These are phyloP conservation scores for Stentor roeselii DNA, from an alignment of 73 alveolate genomes.

Conservation along the genomic window DNA sequence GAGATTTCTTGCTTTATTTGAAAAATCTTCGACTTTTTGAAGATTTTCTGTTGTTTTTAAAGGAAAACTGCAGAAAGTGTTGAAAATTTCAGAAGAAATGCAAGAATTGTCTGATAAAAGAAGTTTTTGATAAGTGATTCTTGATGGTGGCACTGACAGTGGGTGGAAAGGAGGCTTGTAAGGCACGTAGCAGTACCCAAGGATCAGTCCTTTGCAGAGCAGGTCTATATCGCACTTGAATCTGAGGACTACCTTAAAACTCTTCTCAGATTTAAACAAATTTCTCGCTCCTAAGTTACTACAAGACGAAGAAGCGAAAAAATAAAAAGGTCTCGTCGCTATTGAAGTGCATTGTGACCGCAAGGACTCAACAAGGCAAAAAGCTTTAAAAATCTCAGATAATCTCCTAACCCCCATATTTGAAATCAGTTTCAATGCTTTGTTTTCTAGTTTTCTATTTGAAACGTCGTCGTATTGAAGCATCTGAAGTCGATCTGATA, in stretches of 20 bases:
- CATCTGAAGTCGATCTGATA: too few species aligned
- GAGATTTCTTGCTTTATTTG: too few species aligned
- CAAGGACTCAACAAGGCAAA: not conserved
- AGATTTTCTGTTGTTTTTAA: not conserved
- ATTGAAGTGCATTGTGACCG: not conserved
- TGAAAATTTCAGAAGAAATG: not conserved
- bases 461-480: too few species aligned
- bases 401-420: not conserved
- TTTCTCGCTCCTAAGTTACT: not conserved
- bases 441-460: too few species aligned
- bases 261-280: not conserved
- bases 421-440: too few species aligned
- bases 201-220: not conserved
- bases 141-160: too few species aligned
- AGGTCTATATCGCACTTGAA: not conserved
- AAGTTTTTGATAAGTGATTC: too few species aligned
- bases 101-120: not conserved
- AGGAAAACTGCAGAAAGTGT: not conserved
- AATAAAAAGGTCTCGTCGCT: not conserved
- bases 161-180: too few species aligned
- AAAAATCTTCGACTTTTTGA: not conserved
- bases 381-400: not conserved
- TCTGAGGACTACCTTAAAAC: not conserved
- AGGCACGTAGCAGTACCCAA: too few species aligned
- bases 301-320: not conserved